Conservation (phyloP, 2,329 filamentous ascomycete species). For the Colletotrichum magnum region DNA sequence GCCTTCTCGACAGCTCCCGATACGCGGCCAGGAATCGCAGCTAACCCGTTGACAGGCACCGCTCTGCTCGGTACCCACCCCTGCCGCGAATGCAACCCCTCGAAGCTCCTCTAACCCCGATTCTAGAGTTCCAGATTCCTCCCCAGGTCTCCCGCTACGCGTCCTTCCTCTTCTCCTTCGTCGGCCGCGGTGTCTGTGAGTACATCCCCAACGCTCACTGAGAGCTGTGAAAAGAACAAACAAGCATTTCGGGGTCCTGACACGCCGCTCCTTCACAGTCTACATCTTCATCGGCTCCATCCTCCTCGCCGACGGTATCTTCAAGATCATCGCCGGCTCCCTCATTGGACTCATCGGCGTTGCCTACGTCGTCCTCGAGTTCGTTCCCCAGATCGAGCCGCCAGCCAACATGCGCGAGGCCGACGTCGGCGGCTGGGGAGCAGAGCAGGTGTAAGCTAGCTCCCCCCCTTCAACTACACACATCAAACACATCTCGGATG, state of each 20-base stretch:
- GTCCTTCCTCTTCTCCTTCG: conserved; percentile 97
- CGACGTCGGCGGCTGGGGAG: conserved; percentile 78
- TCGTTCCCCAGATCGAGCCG: conserved; percentile 83
- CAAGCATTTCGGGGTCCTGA: neutral
- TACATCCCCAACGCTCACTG: conserved; percentile 45
- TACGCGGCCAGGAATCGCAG: conserved; percentile 15
- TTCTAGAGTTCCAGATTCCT: conserved; percentile 90
- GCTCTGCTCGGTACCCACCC: conserved; percentile 71
- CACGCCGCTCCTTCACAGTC: conserved; percentile 67
- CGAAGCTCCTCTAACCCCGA: conserved; percentile 9
- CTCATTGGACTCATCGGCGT: conserved; percentile 85
- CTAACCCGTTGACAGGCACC: conserved; percentile 66
- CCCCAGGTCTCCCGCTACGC: conserved; percentile 94
- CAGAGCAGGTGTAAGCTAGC: conserved; percentile 76
- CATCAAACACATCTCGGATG: conserved; percentile 34
- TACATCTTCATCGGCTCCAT: conserved; percentile 96
- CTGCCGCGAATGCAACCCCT: neutral
- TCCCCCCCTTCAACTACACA: conserved; percentile 38
- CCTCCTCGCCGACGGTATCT: conserved; percentile 76
- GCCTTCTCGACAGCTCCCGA: neutral
- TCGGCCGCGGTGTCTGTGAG: conserved; percentile 95
- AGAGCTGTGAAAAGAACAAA: neutral
- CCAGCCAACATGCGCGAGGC: conserved; percentile 86
- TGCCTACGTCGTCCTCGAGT: conserved; percentile 82
- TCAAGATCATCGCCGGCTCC: conserved; percentile 82